Percentiles rank a stretch among this genome's conserved stretches.
phyloP scores from a whole-genome alignment of 1,284 basidiomycete species.

The Kalmanozyma brasiliensis region DNA sequence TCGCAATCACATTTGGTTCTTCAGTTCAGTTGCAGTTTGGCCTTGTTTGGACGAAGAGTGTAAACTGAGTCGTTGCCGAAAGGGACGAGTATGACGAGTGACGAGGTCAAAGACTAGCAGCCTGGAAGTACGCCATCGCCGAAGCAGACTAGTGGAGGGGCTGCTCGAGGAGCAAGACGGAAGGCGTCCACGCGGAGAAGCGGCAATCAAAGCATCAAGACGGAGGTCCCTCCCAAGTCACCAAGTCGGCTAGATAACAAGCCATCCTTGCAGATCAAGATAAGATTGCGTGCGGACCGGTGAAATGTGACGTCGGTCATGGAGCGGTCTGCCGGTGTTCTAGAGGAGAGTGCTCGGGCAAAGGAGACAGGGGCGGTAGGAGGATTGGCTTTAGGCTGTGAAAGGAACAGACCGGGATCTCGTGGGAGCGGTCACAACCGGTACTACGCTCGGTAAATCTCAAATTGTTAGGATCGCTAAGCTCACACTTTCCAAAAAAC shows the following conservation, averaged over 20 bases:
- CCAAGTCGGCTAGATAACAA: conserved; percentile 13
- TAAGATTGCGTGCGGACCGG: not conserved
- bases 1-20: conserved; percentile 19
- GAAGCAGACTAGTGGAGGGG: too few relatives aligned
- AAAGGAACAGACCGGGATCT: conserved; percentile 6
- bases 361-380: not conserved
- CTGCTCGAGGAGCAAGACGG: not conserved
- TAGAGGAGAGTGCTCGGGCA: not conserved
- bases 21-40: conserved; percentile 16
- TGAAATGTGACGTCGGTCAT: not conserved
- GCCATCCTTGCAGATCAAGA: too few relatives aligned
- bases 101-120: too few relatives aligned
- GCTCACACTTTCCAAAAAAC: too few relatives aligned
- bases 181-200: conserved; percentile 2
- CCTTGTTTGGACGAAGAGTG: too few relatives aligned
- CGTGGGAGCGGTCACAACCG: not conserved
- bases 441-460: not conserved
- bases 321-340: not conserved
- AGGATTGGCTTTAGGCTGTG: not conserved
- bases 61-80: too few relatives aligned
- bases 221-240: too few relatives aligned
- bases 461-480: not conserved
- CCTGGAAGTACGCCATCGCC: too few relatives aligned
- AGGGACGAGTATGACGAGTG: too few relatives aligned
- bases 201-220: not conserved